Evolutionary conservation across 768 basidiomycete genomes (phyloP).

Genomic region (Mycena galopus): DNA sequence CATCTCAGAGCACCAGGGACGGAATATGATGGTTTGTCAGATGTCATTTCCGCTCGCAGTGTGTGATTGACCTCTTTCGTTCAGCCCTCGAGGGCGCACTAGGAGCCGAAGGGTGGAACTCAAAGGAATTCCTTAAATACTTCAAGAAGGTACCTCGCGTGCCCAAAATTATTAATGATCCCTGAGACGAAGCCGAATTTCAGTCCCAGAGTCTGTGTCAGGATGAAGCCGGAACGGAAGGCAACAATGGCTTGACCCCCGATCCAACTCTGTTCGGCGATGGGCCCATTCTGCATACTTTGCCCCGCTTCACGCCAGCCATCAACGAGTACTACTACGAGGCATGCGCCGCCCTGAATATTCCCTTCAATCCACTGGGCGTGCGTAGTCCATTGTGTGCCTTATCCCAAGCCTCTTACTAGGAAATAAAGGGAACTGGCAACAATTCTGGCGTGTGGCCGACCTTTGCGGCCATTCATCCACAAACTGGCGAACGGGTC

Average conservation of each 20-base stretch:
- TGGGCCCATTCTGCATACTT: constrained; percentile 8
- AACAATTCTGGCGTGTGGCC: constrained; percentile 20
- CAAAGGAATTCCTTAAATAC: constrained; percentile 7
- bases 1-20: constrained; percentile 5
- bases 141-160: constrained; percentile 10
- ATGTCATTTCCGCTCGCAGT: background rate
- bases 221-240: background rate
- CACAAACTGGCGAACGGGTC: background rate
- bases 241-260: background rate
- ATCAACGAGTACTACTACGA: constrained; percentile 24
- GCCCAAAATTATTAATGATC: too few relatives aligned
- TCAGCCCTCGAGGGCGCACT: constrained; percentile 1
- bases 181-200: background rate
- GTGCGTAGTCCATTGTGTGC: background rate
- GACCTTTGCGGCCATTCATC: constrained; percentile 5
- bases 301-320: constrained; percentile 12
- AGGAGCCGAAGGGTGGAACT: constrained; percentile 13
- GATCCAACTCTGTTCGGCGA: constrained; percentile 19
- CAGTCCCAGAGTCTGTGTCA: constrained; percentile 16
- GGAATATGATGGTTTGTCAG: constrained; percentile 8
- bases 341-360: constrained; percentile 6
- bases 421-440: background rate
- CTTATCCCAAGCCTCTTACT: background rate
- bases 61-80: background rate
- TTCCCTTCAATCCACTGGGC: constrained; percentile 17